Base-by-base conservation (phyloP, 78 protist species). In the Isochrysis galbana region DNA sequence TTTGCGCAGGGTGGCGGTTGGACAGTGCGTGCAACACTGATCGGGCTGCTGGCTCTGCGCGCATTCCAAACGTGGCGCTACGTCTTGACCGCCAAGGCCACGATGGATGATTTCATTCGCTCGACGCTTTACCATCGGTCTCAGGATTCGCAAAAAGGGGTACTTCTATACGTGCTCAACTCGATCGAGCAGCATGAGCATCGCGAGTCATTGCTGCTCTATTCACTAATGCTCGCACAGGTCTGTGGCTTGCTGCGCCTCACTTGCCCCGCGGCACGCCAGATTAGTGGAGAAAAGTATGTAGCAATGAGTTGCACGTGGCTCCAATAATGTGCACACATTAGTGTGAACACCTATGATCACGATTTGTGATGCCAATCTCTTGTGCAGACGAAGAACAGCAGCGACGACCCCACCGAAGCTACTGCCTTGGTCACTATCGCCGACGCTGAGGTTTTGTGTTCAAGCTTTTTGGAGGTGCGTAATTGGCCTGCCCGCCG, bases 181-280 rank as follows among this genome's bases (percentile, higher is more conserved):
- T 70, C 80, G 80, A 70, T 70, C 80, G 80, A 26, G 41, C 39
- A 70, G 80, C 80, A 70, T 17, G 80, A 70, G 80, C 80, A n/a
- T 21, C 80, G 80, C 41, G 80, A 70, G 80, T 7, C 80, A 21
- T 41, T 70, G 45, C 17, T 34, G 39, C 39, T 70, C 41, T 70
- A 70, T 21, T 21, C 36, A 3, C 80, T 70, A 36, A 70, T 34
- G 42, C 80, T 26, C 39, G 80, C 80, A 23, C 36, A 11, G 32
- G 32, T 11, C 74, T 11, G 32, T 67, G 74, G 74, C 4, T n/a
- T 10, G 74, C 17, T 67, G 38, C n/a, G 67, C 67, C n/a, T n/a
- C n/a, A n/a, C n/a, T n/a, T n/a, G n/a, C n/a, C n/a, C n/a, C n/a
- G n/a, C n/a, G n/a, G n/a, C n/a, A n/a, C n/a, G n/a, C n/a, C n/a